phyloP scores from a whole-genome alignment of 2,329 filamentous ascomycete genomes.

The Zarea fungicola region DNA sequence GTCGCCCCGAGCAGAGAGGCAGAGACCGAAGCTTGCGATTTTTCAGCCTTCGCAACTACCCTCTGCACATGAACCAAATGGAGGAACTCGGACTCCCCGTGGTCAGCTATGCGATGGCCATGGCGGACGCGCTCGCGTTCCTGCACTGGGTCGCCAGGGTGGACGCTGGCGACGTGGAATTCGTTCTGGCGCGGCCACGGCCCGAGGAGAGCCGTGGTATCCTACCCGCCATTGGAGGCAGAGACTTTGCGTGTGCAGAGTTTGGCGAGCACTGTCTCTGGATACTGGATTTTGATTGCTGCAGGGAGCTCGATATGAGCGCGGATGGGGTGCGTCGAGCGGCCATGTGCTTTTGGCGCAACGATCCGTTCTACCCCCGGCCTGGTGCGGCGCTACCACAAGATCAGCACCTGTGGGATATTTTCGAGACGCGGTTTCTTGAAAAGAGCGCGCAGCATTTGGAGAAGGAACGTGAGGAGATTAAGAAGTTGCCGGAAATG shows the following conservation, averaged over 20 bases:
- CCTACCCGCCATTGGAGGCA: background rate
- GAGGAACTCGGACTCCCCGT: slow-evolving; percentile 33
- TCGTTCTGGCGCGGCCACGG: slow-evolving; percentile 39
- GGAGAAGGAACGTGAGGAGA: background rate
- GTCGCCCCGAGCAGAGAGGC: slow-evolving; percentile 12
- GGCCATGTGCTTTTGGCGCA: slow-evolving; percentile 39
- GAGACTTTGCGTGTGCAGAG: background rate
- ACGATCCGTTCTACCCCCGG: slow-evolving; percentile 48
- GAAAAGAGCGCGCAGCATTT: background rate
- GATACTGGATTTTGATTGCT: slow-evolving; percentile 45
- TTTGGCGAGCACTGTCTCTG: slow-evolving; percentile 35
- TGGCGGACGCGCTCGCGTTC: slow-evolving; percentile 46
- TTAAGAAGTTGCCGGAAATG: background rate
- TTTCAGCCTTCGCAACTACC: slow-evolving; percentile 44
- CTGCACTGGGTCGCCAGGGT: slow-evolving; percentile 43
- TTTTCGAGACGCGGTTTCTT: slow-evolving; percentile 16
- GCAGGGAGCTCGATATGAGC: slow-evolving; percentile 30
- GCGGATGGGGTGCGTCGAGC: slow-evolving; percentile 34
- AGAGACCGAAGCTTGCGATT: slow-evolving; percentile 4
- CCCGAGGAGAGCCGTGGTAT: background rate
- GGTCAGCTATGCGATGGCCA: slow-evolving; percentile 33
- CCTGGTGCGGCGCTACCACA: slow-evolving; percentile 20
- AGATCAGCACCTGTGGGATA: slow-evolving; percentile 20
- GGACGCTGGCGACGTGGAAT: slow-evolving; percentile 51
- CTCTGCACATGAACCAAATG: slow-evolving; percentile 46